Conservation (phyloP, 202 grass and related monocot species). For the Panicum hallii region DNA sequence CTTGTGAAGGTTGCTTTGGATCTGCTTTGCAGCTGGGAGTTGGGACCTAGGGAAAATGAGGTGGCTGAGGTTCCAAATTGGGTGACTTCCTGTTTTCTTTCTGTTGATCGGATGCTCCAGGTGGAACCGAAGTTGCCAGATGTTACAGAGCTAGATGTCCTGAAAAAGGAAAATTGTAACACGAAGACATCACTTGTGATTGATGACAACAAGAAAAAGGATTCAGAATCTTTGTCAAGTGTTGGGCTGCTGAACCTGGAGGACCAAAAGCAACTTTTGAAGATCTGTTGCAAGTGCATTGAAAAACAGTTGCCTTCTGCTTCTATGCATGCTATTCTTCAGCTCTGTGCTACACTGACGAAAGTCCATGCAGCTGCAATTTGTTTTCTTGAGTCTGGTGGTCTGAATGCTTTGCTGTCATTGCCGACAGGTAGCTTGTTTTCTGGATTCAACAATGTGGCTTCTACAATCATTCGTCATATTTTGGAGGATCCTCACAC, state of each 20-base stretch:
- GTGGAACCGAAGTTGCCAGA: slow-evolving; percentile 87
- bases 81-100: slow-evolving; percentile 94
- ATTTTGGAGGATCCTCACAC: slow-evolving; percentile 98
- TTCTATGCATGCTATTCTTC: slow-evolving; percentile 94
- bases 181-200: slow-evolving; percentile 66
- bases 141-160: slow-evolving; percentile 72
- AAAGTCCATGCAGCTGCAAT: slow-evolving; percentile 83
- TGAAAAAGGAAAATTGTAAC: slow-evolving; percentile 73
- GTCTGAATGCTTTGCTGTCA: slow-evolving; percentile 74
- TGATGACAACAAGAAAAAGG: slow-evolving; percentile 71
- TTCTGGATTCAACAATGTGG: slow-evolving; percentile 92
- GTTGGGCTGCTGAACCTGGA: slow-evolving; percentile 68
- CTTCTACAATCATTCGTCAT: slow-evolving; percentile 92
- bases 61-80: slow-evolving; percentile 78
- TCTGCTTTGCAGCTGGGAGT: slow-evolving; percentile 78
- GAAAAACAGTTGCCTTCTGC: slow-evolving; percentile 75
- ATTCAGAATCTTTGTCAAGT: slow-evolving; percentile 54
- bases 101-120: slow-evolving; percentile 93
- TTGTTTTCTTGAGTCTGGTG: slow-evolving; percentile 86
- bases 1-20: slow-evolving; percentile 86
- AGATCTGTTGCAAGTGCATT: slow-evolving; percentile 94
- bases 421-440: slow-evolving; percentile 86
- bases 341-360: slow-evolving; percentile 85
- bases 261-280: slow-evolving; percentile 84
- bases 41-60: slow-evolving; percentile 52